Evolutionary conservation across 1,284 basidiomycete species (phyloP), one percentile per base, ranked within the genome.

Genomic region (Puccinia polysora): DNA sequence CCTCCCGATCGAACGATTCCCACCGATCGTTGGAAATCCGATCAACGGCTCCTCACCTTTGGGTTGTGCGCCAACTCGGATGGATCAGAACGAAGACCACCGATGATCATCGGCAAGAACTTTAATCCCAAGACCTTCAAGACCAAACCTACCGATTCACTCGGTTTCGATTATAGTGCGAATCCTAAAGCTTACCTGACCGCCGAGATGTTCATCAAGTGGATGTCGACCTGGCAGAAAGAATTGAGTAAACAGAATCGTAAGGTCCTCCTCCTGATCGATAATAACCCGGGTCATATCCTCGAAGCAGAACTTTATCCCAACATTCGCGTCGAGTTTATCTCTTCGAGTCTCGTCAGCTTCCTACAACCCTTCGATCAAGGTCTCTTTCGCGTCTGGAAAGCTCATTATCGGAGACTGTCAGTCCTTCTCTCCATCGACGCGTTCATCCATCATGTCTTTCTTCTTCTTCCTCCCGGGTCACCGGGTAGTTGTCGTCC

Each of bases 181-280:
- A 64, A 64, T 15, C 43, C 62, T 4, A 64, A 64, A 34, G 62
- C 62, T 18, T 64, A 25, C 40, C 28, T 64, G 45, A 49, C 62
- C 18, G n/a, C 45, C n/a, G 62, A 64, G 34, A 30, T 64, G 25
- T 64, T 64, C 18, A 64, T 52, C 45, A 56, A 69, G 38, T 69
- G 67, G 67, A 59, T 69, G 40, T 20, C 55, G 8, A n/a, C 53
- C n/a, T 69, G 67, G 67, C 55, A 69, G 8, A 49, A 59, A 15
- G 28, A 50, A 38, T 34, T 59, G 0, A 7, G n/a, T n/a, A 45
- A 69, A 38, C 30, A 59, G 10, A 52, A 60, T 28, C 53, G 67
- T 20, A 56, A 59, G 47, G 36, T 58, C 4, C 38, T 69, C 25
- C 28, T 69, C 8, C 40, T 69, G 25, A 59, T 69, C 30, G 67